Evolutionary conservation across 2,329 filamentous ascomycete genomes (phyloP), one percentile per base, ranked within the genome.

Genomic region (Waltergamsia citrina): DNA sequence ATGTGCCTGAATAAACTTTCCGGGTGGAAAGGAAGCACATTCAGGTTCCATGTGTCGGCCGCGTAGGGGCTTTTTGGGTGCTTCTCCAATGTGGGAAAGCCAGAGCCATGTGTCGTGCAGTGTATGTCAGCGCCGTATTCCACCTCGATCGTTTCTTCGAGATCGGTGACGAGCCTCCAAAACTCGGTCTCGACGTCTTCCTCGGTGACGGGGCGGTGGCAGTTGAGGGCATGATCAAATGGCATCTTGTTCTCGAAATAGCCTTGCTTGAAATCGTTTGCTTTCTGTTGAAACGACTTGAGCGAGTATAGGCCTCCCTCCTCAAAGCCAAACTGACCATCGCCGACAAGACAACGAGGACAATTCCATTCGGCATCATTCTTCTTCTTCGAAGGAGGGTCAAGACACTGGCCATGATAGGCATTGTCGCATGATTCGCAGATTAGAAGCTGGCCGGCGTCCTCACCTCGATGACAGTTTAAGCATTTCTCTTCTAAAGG

Each of bases 61-160:
- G 90, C 80, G 54, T 95, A 94, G 0, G 81, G 71, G 52, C 95
- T 84, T 31, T 80, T 76, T 1, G 92, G 92, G 39, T 95, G 81
- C 50, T 82, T 85, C 54, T 98, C 92, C 7, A 93, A 78, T 0
- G 90, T 96, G 0, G 92, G 92, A 47, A 98, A 98, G 1, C 90
- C 92, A 42, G 90, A 96, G 7, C 92, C 92, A 51, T 98, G 92
- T 0, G 92, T 98, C 0, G 92, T 96, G 33, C 88, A 95, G 55
- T 98, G 92, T 34, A 98, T 95, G 49, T 98, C 92, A 8, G 92
- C 92, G 25, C 92, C 92, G 49, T 98, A 98, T 52, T 98, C 92
- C 3, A 98, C 92, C 55, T 96, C 92, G 2, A 96, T 88, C 0
- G 87, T 93, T 56, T 96, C 92, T 41, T 93, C 90, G 33, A 95